Percentiles rank a stretch among this genome's conserved stretches.
Conservation (phyloP, 257 asterid genomes). For the Coffea eugenioides region DNA sequence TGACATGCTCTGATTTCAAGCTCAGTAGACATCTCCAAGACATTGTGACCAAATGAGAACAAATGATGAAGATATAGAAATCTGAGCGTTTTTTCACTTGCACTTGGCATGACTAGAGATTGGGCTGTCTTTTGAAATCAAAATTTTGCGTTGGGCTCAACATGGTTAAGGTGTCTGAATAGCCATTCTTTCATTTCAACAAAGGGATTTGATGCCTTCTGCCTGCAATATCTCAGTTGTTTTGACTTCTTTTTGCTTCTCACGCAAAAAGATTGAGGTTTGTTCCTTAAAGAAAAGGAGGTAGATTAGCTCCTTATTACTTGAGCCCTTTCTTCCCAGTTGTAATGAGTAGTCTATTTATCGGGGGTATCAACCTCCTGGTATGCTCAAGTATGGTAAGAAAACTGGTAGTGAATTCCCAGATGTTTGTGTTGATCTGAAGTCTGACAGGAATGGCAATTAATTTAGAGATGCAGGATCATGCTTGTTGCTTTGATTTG, state of each 20-base stretch:
- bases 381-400: neutral
- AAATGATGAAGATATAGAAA: neutral
- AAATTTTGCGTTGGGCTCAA: neutral
- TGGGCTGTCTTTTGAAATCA: neutral
- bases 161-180: neutral
- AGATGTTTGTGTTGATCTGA: neutral
- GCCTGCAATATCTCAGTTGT: neutral
- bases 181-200: neutral
- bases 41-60: neutral
- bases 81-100: neutral
- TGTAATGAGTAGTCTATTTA: too few species aligned
- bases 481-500: too few species aligned
- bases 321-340: neutral
- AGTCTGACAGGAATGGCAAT: too few species aligned
- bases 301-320: neutral
- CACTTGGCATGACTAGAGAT: neutral
- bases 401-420: neutral
- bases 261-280: neutral
- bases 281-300: too few species aligned
- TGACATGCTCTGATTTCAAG: neutral
- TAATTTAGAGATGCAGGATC: too few species aligned
- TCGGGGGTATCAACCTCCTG: too few species aligned
- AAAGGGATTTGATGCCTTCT: neutral
- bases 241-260: neutral
- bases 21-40: neutral